Evolutionary conservation across 257 asterid genomes (phyloP), one percentile per base, ranked within the genome.

Genomic region (Solanum lycopersicoides): DNA sequence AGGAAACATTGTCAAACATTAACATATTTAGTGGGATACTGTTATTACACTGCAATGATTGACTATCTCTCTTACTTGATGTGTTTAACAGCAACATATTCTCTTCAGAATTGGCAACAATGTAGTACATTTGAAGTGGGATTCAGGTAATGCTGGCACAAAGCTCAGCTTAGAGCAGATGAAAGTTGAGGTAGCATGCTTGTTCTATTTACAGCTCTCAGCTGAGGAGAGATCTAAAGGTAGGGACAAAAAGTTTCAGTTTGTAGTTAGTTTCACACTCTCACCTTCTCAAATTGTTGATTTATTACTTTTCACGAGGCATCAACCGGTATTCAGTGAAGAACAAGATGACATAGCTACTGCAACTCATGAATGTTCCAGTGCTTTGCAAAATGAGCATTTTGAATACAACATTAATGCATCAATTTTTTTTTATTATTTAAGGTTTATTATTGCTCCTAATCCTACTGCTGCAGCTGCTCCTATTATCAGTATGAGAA

Each of bases 181-280:
- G 91, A 94, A 93, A 92, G 92, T 91, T 87, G 98, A 94, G 88
- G 91, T 94, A 92, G 98, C 99, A 74, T 96, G 99, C 93, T 91
- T 90, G 91, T 95, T 93, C 92, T 97, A 89, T 90, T 87, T 96
- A 89, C 93, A 91, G 87, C 95, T 95, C 66, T 88, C 95, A 60
- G 86, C 82, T 72, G 94, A 91, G 89, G 95, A 93, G 93, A 92
- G 97, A 92, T 93, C 95, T 63, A 90, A 90, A 92, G 99, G 99
- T 95, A 92, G 44, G 76, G 39, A 69, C 53, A 72, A 77, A 68
- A 77, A 84, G 30, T 85, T 65, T 86, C 82, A 82, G 82, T 75
- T 87, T 89, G 86, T 41, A 56, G 59, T 87, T 84, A 60, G 83
- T 80, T 30, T 76, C 86, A 84, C 75, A 68, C 76, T 82, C 45